Base-by-base conservation (phyloP, 164 flowering plant species). In the Pachysandra terminalis region DNA sequence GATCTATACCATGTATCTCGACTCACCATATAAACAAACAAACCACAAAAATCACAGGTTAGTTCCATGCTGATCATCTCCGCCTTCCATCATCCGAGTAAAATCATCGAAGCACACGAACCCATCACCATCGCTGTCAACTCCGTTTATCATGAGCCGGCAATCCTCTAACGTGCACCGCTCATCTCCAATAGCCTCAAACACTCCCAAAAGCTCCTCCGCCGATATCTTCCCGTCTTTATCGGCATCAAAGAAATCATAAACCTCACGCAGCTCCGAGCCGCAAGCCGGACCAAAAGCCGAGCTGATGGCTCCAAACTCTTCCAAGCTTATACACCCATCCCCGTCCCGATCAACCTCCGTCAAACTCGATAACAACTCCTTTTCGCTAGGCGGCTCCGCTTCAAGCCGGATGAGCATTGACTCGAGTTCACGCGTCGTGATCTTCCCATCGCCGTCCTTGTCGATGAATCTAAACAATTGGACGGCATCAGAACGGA, bases 21-120 rank as follows among this genome's bases (percentile, higher is more conserved):
- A 45, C 14, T 10, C 51, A 45, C 2, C 51, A 45, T 15, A 45
- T 45, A 45, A 45, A 45, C 51, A 5, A 45, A 45, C 37, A n/a
- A n/a, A n/a, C n/a, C 37, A 45, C 14, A 45, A 45, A 45, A 45
- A 45, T 45, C 17, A 10, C 51, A 45, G 5, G 37, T 32, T 3
- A 24, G 2, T 2, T 26, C 26, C 21, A 4, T 19, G 3, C 5
- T 5, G 2, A 15, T 73, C 76, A 80, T 70, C 73, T 72, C 69
- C 63, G 84, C 61, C 76, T 71, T 77, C 79, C 98, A 93, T 93
- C 98, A 93, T 87, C 19, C 81, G 75, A 0, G 79, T 60, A 53
- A 93, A 93, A 77, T 91, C 98, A 74, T 81, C 83, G 72, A 86
- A 90, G 79, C 93, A 86, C 41, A 93, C 98, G 72, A 87, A 85